Conservation (phyloP, 352 stramenopile genomes). For the Globisporangium lucens region DNA sequence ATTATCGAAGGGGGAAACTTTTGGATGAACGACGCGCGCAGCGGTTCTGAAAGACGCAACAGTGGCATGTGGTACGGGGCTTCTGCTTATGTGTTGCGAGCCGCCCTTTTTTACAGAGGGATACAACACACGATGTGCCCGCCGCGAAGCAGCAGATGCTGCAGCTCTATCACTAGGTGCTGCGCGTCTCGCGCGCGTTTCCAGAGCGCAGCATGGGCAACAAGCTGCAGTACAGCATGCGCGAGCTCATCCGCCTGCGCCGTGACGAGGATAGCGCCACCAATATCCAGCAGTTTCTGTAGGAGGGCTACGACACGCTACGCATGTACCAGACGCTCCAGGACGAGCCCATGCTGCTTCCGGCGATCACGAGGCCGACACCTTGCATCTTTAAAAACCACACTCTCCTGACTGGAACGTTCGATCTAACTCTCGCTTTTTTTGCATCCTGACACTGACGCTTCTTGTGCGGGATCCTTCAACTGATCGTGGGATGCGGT, state of each 20-base stretch:
- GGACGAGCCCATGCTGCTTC: constrained; percentile 37
- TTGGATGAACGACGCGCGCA: no score
- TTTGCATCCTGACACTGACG: no score
- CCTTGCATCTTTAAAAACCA: neutral
- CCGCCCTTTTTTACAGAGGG: no score
- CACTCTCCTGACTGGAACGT: no score
- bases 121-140: neutral
- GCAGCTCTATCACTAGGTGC: constrained; percentile 51
- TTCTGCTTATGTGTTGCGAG: no score
- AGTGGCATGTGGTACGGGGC: no score
- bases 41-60: no score
- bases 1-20: no score
- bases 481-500: no score
- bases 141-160: constrained; percentile 39
- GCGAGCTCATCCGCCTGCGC: constrained; percentile 63
- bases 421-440: no score
- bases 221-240: constrained; percentile 76
- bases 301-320: constrained; percentile 54
- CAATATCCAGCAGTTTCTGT: constrained; percentile 39
- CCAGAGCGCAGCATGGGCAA: constrained; percentile 55
- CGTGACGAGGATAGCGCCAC: constrained; percentile 38
- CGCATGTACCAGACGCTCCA: constrained; percentile 57
- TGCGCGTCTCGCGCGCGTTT: constrained; percentile 49
- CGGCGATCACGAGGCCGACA: constrained; percentile 40
- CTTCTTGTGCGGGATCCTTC: no score